Conservation (phyloP, 2,329 filamentous ascomycete species). For the Simplicillium sp. region DNA sequence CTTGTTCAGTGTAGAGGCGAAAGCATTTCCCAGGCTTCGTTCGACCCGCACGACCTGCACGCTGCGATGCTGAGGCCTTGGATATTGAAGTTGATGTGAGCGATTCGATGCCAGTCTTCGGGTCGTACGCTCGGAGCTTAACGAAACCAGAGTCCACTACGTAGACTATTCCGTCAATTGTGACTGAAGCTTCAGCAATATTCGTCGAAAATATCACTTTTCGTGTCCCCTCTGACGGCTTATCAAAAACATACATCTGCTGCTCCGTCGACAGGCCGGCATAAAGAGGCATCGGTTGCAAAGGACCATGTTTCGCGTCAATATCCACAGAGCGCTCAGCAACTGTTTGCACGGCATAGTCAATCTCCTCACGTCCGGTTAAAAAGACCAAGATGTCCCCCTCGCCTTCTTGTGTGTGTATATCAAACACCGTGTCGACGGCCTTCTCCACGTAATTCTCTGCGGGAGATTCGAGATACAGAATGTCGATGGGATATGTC, state of each 20-base stretch:
- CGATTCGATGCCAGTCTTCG: slow-evolving; percentile 76
- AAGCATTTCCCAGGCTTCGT: slow-evolving; percentile 92
- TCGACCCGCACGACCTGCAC: slow-evolving; percentile 81
- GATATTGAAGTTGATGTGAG: slow-evolving; percentile 75
- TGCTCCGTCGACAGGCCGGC: slow-evolving; percentile 83
- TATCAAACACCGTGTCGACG: slow-evolving; percentile 75
- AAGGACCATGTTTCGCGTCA: slow-evolving; percentile 18
- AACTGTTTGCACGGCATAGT: slow-evolving; percentile 69
- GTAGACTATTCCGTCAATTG: slow-evolving; percentile 84
- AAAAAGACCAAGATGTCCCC: slow-evolving; percentile 90
- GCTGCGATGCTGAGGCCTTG: slow-evolving; percentile 85
- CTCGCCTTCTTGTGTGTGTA: slow-evolving; percentile 69
- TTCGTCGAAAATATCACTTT: slow-evolving; percentile 94
- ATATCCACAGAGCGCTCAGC: slow-evolving; percentile 60
- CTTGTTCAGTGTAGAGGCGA: slow-evolving; percentile 75
- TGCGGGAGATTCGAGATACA: slow-evolving; percentile 68
- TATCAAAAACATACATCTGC: slow-evolving; percentile 92
- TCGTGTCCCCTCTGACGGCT: slow-evolving; percentile 67
- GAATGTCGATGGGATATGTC: slow-evolving; percentile 78
- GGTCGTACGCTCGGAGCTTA: slow-evolving; percentile 80
- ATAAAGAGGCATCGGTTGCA: slow-evolving; percentile 62
- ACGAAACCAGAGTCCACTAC: slow-evolving; percentile 88
- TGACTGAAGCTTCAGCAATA: slow-evolving; percentile 92
- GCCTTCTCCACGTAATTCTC: slow-evolving; percentile 83
- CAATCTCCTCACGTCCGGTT: slow-evolving; percentile 89